Percentiles rank a stretch among this genome's conserved stretches.
phyloP scores from a whole-genome alignment of 495 filamentous ascomycete genomes.

The Aspergillus indologenus region DNA sequence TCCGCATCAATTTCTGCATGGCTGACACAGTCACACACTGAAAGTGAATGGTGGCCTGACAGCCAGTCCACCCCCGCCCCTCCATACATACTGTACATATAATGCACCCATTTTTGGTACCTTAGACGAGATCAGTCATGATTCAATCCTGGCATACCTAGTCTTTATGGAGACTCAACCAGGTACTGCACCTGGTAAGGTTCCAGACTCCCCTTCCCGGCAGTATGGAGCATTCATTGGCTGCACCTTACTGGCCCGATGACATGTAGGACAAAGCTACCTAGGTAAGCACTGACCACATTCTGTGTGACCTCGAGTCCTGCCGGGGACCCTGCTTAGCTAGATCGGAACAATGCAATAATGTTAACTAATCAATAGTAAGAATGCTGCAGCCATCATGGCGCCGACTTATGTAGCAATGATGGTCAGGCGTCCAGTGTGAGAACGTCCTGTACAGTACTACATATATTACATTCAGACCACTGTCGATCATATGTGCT shows the following conservation, averaged over 20 bases:
- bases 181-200: slow-evolving; percentile 6
- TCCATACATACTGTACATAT: not conserved
- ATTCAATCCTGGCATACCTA: not conserved
- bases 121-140: not conserved
- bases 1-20: not conserved
- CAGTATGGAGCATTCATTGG: not conserved
- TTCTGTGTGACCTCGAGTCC: slow-evolving; percentile 4
- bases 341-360: slow-evolving; percentile 15
- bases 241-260: not conserved
- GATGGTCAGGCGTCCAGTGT: slow-evolving; percentile 2
- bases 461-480: not conserved
- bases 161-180: too few relatives aligned
- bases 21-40: slow-evolving; percentile 4
- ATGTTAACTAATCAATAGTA: not conserved
- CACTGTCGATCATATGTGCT: not conserved
- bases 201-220: slow-evolving; percentile 10
- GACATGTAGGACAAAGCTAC: slow-evolving; percentile 12
- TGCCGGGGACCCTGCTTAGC: too few relatives aligned
- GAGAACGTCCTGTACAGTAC: too few relatives aligned
- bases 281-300: slow-evolving; percentile 13
- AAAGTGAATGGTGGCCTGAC: slow-evolving; percentile 4
- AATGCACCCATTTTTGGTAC: not conserved
- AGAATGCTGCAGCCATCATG: slow-evolving; percentile 9
- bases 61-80: not conserved
- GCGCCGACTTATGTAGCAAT: not conserved